Evolutionary conservation across 108 stramenopile species (phyloP), one percentile per base, ranked within the genome.

Genomic region (Hondaea fermentalgiana): DNA sequence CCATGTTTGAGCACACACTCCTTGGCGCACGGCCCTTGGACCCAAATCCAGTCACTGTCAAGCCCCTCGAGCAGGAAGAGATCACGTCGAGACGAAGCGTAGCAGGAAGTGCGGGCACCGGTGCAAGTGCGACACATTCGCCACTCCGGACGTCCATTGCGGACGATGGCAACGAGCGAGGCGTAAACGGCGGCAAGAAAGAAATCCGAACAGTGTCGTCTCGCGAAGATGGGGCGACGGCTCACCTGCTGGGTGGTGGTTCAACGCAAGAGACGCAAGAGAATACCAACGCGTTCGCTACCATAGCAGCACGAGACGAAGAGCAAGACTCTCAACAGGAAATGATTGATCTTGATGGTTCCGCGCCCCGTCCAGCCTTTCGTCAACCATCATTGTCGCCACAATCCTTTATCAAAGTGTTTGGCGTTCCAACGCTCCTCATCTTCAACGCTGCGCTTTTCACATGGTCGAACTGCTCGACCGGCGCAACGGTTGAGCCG

Each of bases 401-500:
- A 23, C 21, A 6, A 69, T 12, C 14, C 8, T 17, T 53, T 23
- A 23, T 83, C 76, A 43, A 45, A 12, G n/a, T 83, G 19, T 83
- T 28, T 28, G 44, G 51, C 19, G 51, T 83, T 47, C 76, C 76
- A 53, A 83, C 76, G 49, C 25, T 83, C 43, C 51, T 83, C 19
- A 47, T 83, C 6, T 28, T 83, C 23, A 83, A 83, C 76, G 76
- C 49, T 6, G 76, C 76, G 4, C 76, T 83, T 12, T 83, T 83
- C 28, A 53, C 76, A 23, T 83, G 76, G 76, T 83, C 76, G 49
- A 83, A 83, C 51, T 83, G 76, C 76, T 83, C 76, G 19, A 83
- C 76, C n/a, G 76, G 76, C 51, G 76, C 76, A 6, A 83, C 76
- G 10, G 76, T 83, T 1, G 76, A 83, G 28, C 76, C 76, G 4